Evolutionary conservation across 768 basidiomycete species (phyloP).

Genomic region (Lactarius hengduanensis): DNA sequence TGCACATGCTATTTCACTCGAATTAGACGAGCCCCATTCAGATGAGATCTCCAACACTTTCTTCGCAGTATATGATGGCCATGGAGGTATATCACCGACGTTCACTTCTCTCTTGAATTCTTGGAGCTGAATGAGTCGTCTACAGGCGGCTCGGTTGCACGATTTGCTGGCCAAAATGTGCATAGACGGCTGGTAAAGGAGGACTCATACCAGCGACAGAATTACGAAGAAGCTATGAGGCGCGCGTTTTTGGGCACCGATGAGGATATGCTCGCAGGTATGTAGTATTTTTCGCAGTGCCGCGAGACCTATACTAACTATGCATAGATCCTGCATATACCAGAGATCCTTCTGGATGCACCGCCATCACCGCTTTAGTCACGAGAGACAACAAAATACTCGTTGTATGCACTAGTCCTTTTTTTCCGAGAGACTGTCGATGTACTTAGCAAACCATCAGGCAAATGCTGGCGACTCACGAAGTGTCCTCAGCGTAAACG

Average conservation of each 20-base stretch:
- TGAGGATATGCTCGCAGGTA: conserved; percentile 87
- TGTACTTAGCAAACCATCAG: conserved; percentile 41
- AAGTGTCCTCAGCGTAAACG: conserved; percentile 81
- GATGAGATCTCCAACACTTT: conserved; percentile 61
- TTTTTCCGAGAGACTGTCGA: neutral
- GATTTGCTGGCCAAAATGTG: conserved; percentile 81
- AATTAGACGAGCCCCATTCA: conserved; percentile 52
- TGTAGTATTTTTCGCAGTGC: conserved; percentile 31
- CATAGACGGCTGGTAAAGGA: conserved; percentile 75
- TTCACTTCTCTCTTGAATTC: conserved; percentile 15
- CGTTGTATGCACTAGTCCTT: conserved; percentile 53
- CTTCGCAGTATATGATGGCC: conserved; percentile 98
- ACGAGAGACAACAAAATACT: conserved; percentile 76
- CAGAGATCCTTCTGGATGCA: conserved; percentile 94
- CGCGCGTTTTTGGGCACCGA: conserved; percentile 91
- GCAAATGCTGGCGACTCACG: conserved; percentile 98
- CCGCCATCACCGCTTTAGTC: conserved; percentile 85
- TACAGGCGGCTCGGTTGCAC: conserved; percentile 78
- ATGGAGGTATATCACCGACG: conserved; percentile 68
- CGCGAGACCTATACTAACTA: neutral
- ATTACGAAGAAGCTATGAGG: conserved; percentile 80
- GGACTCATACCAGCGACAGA: conserved; percentile 63
- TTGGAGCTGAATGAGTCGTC: conserved; percentile 3
- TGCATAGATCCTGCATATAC: conserved; percentile 75
- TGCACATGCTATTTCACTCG: conserved; percentile 75